Conservation (phyloP, 192 early-diverging fungal genomes). For the Coemansia sp. region DNA sequence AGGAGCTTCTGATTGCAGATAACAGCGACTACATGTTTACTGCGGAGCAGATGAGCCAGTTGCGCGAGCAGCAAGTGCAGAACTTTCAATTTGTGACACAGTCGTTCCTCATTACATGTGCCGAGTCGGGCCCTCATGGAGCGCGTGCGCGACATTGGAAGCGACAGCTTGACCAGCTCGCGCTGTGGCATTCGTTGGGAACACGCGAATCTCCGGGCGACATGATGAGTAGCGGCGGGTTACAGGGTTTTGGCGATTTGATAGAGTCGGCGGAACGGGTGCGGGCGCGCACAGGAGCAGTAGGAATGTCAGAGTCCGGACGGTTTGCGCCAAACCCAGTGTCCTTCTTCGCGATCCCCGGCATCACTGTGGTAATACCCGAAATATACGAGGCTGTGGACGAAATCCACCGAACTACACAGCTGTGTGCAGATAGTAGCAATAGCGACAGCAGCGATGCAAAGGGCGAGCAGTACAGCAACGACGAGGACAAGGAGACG, state of each 20-base stretch:
- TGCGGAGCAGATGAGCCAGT: constrained; percentile 48
- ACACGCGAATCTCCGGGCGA: constrained; percentile 37
- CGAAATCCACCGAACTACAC: constrained; percentile 47
- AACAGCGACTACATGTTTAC: constrained; percentile 46
- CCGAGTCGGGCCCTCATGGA: constrained; percentile 34
- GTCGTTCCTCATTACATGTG: constrained; percentile 45
- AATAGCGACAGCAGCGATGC: not conserved
- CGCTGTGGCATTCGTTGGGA: constrained; percentile 48
- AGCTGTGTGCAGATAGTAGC: constrained; percentile 19
- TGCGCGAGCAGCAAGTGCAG: constrained; percentile 52
- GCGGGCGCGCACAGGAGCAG: constrained; percentile 10
- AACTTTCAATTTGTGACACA: constrained; percentile 60
- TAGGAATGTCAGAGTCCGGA: constrained; percentile 35
- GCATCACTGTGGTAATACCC: constrained; percentile 43
- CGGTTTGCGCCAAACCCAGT: constrained; percentile 41
- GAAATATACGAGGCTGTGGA: constrained; percentile 54
- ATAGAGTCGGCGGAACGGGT: constrained; percentile 31
- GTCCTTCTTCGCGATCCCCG: constrained; percentile 52
- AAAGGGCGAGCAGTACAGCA: not conserved
- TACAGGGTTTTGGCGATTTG: constrained; percentile 25
- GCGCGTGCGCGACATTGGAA: constrained; percentile 50
- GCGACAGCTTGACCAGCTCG: constrained; percentile 50
- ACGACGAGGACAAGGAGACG: not conserved
- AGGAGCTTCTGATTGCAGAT: constrained; percentile 40
- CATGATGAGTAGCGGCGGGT: constrained; percentile 37